Evolutionary conservation across 805 yeast species (phyloP).

Genomic region (Millerozyma acaciae): DNA sequence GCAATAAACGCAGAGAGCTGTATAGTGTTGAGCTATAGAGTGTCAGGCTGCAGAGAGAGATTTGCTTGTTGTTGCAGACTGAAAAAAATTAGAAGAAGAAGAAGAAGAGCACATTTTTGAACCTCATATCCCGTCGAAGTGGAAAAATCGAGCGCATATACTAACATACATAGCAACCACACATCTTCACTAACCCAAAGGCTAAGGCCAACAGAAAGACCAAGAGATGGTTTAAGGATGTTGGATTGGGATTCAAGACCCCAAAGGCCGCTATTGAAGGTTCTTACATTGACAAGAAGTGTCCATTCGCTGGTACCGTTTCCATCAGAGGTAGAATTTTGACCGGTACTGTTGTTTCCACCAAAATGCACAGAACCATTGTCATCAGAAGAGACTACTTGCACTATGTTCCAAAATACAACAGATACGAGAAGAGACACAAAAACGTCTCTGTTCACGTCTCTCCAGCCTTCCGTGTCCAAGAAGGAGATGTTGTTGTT

Average conservation of each 20-base stretch:
- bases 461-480: slow-evolving; percentile 99
- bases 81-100: background rate
- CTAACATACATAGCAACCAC: slow-evolving; percentile 78
- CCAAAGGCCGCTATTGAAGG: slow-evolving; percentile 98
- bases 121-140: background rate
- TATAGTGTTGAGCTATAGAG: no score
- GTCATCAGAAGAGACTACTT: slow-evolving; percentile 99
- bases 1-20: no score
- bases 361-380: slow-evolving; percentile 99
- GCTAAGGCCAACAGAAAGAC: slow-evolving; percentile 96
- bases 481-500: slow-evolving; percentile 97
- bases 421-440: slow-evolving; percentile 99
- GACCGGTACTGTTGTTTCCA: slow-evolving; percentile 99
- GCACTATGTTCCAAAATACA: slow-evolving; percentile 99
- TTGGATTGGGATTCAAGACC: slow-evolving; percentile 99
- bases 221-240: slow-evolving; percentile 99
- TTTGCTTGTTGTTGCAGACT: no score
- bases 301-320: slow-evolving; percentile 96
- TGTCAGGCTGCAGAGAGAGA: no score
- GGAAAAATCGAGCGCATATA: no score
- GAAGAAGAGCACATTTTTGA: background rate
- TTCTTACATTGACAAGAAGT: slow-evolving; percentile 98
- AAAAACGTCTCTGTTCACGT: slow-evolving; percentile 99
- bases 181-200: slow-evolving; percentile 99
- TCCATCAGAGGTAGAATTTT: slow-evolving; percentile 99